These are phyloP conservation scores for Cyclotella cryptica DNA, from an alignment of 108 stramenopile genomes.

Conservation along the genomic window DNA sequence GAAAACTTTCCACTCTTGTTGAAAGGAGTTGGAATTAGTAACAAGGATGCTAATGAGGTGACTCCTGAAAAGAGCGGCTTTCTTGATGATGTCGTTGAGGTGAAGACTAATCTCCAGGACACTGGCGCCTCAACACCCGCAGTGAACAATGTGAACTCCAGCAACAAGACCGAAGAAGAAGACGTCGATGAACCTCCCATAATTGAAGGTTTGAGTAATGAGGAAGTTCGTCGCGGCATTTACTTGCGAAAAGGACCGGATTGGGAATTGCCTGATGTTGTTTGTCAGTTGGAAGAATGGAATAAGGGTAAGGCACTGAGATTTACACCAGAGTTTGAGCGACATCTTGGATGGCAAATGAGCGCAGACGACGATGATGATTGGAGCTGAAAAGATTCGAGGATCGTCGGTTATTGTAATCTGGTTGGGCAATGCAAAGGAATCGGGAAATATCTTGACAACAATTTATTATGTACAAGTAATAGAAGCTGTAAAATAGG, in stretches of 20 bases:
- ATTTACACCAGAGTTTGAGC: slow-evolving; percentile 42
- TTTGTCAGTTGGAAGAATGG: slow-evolving; percentile 45
- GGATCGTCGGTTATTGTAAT: not conserved
- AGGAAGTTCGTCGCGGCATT: slow-evolving; percentile 27
- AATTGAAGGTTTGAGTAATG: slow-evolving; percentile 37
- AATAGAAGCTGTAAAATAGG: not conserved
- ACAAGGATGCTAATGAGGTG: not conserved
- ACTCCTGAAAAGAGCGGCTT: not conserved
- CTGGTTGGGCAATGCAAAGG: too few species aligned
- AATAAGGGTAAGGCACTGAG: slow-evolving; percentile 35
- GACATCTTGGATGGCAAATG: slow-evolving; percentile 42
- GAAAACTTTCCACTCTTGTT: slow-evolving; percentile 12
- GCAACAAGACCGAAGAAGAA: slow-evolving; percentile 7
- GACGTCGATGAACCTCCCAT: slow-evolving; percentile 19
- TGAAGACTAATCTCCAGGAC: not conserved
- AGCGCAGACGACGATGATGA: slow-evolving; percentile 29
- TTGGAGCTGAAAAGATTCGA: not conserved
- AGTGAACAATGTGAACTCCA: not conserved
- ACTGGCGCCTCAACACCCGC: not conserved
- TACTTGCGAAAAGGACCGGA: slow-evolving; percentile 43
- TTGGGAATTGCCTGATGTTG: slow-evolving; percentile 47
- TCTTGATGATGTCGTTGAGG: slow-evolving; percentile 4
- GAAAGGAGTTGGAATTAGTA: not conserved
- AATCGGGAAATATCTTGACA: not conserved
- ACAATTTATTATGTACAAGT: not conserved